Percentiles rank a stretch among this genome's conserved stretches.
These are phyloP conservation scores for Trichosporon sp. DNA, from an alignment of 1,284 basidiomycete genomes.

Conservation along the genomic window DNA sequence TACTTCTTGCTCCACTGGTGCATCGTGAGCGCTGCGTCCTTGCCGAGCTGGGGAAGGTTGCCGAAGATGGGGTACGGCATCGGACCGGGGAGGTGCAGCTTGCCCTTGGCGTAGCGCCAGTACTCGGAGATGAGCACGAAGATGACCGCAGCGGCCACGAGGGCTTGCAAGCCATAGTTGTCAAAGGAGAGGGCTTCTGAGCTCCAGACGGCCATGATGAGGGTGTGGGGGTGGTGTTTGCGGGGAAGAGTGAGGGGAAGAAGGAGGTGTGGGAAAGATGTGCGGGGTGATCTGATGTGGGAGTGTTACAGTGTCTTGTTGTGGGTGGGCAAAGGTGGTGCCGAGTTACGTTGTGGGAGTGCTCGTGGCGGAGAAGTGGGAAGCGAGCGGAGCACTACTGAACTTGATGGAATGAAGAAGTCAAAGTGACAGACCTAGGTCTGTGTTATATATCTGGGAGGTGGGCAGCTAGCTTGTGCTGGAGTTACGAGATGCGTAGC, in stretches of 20 bases:
- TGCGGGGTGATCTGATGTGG: neutral
- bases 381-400: too few species aligned
- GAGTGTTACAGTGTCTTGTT: too few species aligned
- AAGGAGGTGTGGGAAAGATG: neutral
- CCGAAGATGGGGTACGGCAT: conserved; percentile 14
- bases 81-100: conserved; percentile 19
- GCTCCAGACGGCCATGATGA: neutral
- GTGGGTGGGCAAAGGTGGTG: too few species aligned
- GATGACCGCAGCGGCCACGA: conserved; percentile 9
- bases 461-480: neutral
- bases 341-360: too few species aligned
- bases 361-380: neutral
- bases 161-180: neutral
- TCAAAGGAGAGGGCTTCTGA: neutral
- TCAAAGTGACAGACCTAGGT: neutral
- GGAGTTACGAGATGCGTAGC: neutral
- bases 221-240: neutral
- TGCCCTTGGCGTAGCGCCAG: conserved; percentile 14
- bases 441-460: neutral
- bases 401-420: neutral
- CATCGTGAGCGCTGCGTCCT: conserved; percentile 16
- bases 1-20: conserved; percentile 21
- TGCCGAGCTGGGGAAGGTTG: conserved; percentile 14
- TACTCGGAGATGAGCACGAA: conserved; percentile 13
- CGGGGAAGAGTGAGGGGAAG: neutral